These are phyloP conservation scores for Turritis glabra DNA, from an alignment of 345 rosid genomes.

Conservation along the genomic window DNA sequence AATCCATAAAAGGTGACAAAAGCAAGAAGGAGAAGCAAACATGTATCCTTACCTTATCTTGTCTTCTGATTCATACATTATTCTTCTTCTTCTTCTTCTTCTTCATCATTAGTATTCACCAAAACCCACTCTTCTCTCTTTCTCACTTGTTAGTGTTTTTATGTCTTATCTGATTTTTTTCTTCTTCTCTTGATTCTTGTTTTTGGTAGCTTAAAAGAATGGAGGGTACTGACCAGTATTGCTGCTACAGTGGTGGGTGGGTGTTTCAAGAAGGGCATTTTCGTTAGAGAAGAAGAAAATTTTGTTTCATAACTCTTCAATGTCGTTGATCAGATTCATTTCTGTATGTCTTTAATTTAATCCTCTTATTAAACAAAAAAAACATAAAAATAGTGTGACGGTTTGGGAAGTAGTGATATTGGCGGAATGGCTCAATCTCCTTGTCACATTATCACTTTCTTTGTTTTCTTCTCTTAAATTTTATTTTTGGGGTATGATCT, in stretches of 20 bases:
- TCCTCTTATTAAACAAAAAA: background rate
- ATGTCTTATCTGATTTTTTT: background rate
- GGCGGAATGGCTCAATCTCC: slow-evolving; percentile 40
- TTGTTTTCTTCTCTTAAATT: background rate
- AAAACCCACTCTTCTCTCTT: background rate
- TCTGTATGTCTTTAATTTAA: background rate
- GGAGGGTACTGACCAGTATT: slow-evolving; percentile 7
- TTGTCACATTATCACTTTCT: slow-evolving; percentile 19
- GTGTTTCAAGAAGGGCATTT: background rate
- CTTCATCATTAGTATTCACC: background rate
- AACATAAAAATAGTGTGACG: slow-evolving; percentile 4
- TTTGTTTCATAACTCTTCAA: background rate
- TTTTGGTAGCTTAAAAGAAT: slow-evolving; percentile 2
- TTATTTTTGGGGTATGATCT: background rate
- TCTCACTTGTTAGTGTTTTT: background rate
- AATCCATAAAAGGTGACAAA: slow-evolving; percentile 26
- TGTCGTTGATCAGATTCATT: slow-evolving; percentile 15
- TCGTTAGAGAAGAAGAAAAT: slow-evolving; percentile 9
- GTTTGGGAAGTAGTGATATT: slow-evolving; percentile 36
- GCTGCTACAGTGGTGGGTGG: slow-evolving; percentile 23
- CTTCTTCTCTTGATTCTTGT: background rate
- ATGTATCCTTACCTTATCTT: background rate
- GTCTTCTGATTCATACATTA: background rate
- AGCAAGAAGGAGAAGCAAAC: slow-evolving; percentile 5
- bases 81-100: slow-evolving; percentile 15